Conservation (phyloP, 192 early-diverging fungal species). For the Linnemannia exigua region DNA sequence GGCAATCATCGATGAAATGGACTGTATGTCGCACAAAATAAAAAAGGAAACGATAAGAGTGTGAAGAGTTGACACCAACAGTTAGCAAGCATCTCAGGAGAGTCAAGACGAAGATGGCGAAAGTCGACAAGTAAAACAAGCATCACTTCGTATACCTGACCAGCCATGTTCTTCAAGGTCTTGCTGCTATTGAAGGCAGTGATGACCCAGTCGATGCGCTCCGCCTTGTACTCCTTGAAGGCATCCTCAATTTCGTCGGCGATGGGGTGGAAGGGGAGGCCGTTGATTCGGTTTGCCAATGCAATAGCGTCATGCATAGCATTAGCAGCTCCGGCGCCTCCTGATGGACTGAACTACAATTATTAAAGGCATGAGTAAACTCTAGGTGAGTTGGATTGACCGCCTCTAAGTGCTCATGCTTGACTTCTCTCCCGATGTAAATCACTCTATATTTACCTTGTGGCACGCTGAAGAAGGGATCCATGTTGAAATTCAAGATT, state of each 20-base stretch:
- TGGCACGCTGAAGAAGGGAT: background rate
- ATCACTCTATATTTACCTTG: background rate
- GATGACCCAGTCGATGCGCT: conserved; percentile 14
- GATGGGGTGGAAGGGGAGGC: background rate
- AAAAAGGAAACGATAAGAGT: too few species aligned
- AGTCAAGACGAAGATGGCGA: too few species aligned
- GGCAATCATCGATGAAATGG: background rate
- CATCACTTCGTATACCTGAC: background rate
- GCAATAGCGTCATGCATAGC: conserved; percentile 38
- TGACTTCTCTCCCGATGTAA: too few species aligned
- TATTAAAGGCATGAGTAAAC: background rate
- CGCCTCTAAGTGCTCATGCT: too few species aligned
- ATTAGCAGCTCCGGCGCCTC: background rate
- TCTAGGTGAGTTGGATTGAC: background rate
- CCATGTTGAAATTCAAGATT: background rate
- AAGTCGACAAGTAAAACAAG: too few species aligned
- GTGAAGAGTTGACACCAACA: too few species aligned
- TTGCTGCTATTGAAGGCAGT: background rate
- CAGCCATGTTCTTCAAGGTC: background rate
- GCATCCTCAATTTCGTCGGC: background rate
- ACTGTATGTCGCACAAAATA: too few species aligned
- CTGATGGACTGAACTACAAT: background rate
- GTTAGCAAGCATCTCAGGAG: too few species aligned
- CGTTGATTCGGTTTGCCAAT: conserved; percentile 28
- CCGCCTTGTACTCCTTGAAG: conserved; percentile 27